Base-by-base conservation (phyloP, 2,329 filamentous ascomycete genomes). In the Myriosclerotinia curreyana region DNA sequence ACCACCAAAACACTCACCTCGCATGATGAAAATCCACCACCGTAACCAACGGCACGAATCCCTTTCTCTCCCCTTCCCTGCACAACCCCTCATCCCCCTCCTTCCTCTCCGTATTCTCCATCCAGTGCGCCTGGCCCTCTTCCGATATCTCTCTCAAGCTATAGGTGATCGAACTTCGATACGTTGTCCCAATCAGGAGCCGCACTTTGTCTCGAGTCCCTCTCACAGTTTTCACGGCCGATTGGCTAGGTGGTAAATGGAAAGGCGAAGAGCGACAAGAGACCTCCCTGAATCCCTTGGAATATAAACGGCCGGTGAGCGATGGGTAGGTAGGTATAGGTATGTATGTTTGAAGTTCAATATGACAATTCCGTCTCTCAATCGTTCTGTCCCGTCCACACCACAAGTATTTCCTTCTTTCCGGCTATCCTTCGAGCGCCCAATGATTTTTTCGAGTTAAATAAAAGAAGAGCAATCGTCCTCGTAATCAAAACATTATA, bases 11-110 rank as follows among this genome's bases (percentile, higher is more conserved):
- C 59, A 66, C 70, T 65, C 70, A 77, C 76, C 86, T 82, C 62
- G 90, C 89, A 81, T 94, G 90, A 77, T 94, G 90, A 75, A 94
- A 94, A 76, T 89, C 90, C 71, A 94, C 89, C 65, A 94, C 89
- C 68, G 88, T 86, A 56, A 94, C 88, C 74, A 93, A 81, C 52
- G 90, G 90, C 64, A 80, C 79, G 74, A 88, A 89, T 66, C 78
- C 72, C 64, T 65, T 71, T 72, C 28, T 44, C 25, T 22, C 42
- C 46, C 48, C 50, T 22, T 56, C 76, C 65, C 66, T 66, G 68
- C 28, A 31, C 28, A 54, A 50, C 40, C 66, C 54, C 50, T 66
- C 66, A 56, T 64, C 61, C 62, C 70, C 70, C 69, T 66, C 69
- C 17, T 50, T 66, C 36, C 14, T 50, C 54, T 59, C 46, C 34